phyloP scores from a whole-genome alignment of 179 eudicot species.

The Dionaea muscipula region DNA sequence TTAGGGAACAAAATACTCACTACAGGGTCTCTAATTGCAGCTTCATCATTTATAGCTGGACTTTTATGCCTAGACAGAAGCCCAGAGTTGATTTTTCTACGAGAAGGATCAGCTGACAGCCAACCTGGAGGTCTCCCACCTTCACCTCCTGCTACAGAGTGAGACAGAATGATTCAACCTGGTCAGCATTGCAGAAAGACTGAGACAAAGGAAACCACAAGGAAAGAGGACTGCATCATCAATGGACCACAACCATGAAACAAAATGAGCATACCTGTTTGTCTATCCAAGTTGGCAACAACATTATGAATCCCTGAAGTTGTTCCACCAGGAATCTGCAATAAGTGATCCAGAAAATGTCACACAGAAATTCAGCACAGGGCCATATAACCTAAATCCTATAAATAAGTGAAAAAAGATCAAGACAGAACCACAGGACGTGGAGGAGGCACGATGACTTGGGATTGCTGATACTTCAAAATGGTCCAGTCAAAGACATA shows the following conservation, averaged over 20 bases:
- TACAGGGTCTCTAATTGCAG: constrained; percentile 35
- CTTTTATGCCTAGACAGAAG: constrained; percentile 54
- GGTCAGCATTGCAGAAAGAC: not conserved
- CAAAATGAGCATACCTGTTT: constrained; percentile 25
- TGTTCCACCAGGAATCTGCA: constrained; percentile 60
- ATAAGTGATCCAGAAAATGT: not conserved
- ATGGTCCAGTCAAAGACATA: constrained; percentile 82
- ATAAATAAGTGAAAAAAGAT: constrained; percentile 6
- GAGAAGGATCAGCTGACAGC: constrained; percentile 53
- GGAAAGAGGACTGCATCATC: not conserved
- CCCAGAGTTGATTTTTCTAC: constrained; percentile 40
- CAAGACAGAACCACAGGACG: constrained; percentile 34
- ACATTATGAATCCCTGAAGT: constrained; percentile 61
- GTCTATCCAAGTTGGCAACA: constrained; percentile 34
- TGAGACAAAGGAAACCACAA: not conserved
- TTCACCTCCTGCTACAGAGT: constrained; percentile 45
- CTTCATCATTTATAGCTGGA: constrained; percentile 43
- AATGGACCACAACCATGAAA: not conserved
- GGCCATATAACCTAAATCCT: not conserved
- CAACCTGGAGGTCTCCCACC: constrained; percentile 53
- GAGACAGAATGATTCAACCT: constrained; percentile 8
- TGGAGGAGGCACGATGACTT: constrained; percentile 59
- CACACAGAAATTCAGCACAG: no score
- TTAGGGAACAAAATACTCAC: constrained; percentile 10
- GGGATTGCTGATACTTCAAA: constrained; percentile 78